A percentile compares a stretch with the other conserved stretches of the same genome.
Evolutionary conservation across 78 protist genomes (phyloP).

Genomic region (Polysphondylium violaceum): DNA sequence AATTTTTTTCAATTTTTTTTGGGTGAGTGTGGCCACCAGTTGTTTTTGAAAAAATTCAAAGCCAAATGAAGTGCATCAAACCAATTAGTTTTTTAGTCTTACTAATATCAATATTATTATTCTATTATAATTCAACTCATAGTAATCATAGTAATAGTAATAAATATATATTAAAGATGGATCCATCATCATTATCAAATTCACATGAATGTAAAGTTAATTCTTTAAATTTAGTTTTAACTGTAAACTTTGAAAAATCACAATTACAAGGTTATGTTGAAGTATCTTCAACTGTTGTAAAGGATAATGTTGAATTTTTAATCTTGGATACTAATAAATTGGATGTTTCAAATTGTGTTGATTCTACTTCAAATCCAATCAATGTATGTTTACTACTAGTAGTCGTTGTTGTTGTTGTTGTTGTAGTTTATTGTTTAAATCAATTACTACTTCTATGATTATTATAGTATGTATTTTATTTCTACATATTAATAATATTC

Average conservation of each 20-base stretch:
- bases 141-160: not conserved
- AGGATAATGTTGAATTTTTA: slow-evolving; percentile 44
- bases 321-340: slow-evolving; percentile 75
- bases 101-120: too few relatives aligned
- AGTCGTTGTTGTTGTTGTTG: not conserved
- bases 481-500: not conserved
- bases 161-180: slow-evolving; percentile 23
- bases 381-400: slow-evolving; percentile 17
- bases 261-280: slow-evolving; percentile 70
- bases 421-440: not conserved
- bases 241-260: slow-evolving; percentile 55
- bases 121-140: too few relatives aligned
- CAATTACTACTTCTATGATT: not conserved
- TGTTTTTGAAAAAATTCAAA: too few relatives aligned
- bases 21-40: too few relatives aligned
- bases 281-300: slow-evolving; percentile 30
- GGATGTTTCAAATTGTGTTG: slow-evolving; percentile 12
- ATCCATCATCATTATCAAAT: slow-evolving; percentile 80
- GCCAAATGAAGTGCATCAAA: too few relatives aligned
- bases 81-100: too few relatives aligned
- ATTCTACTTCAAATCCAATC: slow-evolving; percentile 27
- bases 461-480: not conserved
- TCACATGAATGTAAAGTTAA: slow-evolving; percentile 53
- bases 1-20: too few relatives aligned
- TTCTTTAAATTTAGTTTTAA: slow-evolving; percentile 51